phyloP scores from a whole-genome alignment of 2,329 filamentous ascomycete genomes.

The Chaetomiaceae sp. region DNA sequence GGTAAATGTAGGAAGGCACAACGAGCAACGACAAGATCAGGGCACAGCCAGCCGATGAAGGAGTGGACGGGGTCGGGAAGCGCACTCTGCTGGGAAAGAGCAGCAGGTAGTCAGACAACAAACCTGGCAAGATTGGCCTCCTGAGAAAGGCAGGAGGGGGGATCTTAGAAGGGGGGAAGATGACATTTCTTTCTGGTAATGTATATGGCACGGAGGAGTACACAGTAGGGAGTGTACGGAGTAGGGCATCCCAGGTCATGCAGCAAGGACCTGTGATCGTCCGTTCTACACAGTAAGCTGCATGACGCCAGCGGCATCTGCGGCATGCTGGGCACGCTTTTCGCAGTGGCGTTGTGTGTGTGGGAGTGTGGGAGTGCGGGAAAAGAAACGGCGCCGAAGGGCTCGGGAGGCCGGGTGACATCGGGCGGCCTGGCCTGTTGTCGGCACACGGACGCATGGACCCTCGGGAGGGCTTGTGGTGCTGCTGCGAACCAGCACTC shows the following conservation, averaged over 20 bases:
- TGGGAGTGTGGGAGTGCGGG: too few relatives aligned
- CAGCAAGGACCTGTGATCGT: too few relatives aligned
- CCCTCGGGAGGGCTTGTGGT: conserved; percentile 14
- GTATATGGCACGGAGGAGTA: too few relatives aligned
- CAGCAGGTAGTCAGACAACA: not conserved
- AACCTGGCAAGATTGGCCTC: not conserved
- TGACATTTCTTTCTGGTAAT: not conserved
- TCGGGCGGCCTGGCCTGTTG: conserved; percentile 3
- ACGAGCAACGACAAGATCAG: not conserved
- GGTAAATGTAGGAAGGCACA: not conserved
- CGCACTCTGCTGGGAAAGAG: too few relatives aligned
- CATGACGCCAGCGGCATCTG: conserved; percentile 13
- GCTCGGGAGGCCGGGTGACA: conserved; percentile 1
- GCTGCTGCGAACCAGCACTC: too few relatives aligned
- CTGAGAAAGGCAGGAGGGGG: not conserved
- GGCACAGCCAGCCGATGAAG: not conserved
- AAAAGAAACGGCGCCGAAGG: conserved; percentile 8
- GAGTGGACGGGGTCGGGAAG: conserved; percentile 3
- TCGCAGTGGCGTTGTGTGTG: conserved; percentile 1
- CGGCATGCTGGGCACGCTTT: conserved; percentile 8
- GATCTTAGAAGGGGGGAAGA: not conserved
- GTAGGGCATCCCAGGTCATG: too few relatives aligned
- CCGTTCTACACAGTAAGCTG: conserved; percentile 15
- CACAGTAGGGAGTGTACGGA: too few relatives aligned
- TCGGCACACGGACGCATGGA: conserved; percentile 2